Conservation (phyloP, 2,329 filamentous ascomycete species). For the Aureobasidium pullulans region DNA sequence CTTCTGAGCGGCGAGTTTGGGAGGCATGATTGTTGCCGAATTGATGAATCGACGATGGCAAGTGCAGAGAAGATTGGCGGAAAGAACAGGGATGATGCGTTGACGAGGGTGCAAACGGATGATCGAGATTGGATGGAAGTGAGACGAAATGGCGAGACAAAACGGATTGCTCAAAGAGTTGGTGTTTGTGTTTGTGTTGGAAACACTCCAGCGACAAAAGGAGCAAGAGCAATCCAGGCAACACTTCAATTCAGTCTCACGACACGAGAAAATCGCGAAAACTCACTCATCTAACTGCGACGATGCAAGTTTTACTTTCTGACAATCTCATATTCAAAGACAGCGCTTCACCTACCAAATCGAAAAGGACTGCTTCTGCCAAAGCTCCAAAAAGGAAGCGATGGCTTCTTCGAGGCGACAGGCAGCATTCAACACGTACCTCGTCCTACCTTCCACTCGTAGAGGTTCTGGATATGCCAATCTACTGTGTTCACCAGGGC, state of each 20-base stretch:
- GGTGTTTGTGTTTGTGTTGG: background rate
- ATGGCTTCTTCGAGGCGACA: too few relatives aligned
- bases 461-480: too few relatives aligned
- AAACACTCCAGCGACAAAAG: background rate
- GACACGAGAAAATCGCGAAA: background rate
- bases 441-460: too few relatives aligned
- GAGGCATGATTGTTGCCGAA: background rate
- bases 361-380: background rate
- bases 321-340: too few relatives aligned
- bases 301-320: background rate
- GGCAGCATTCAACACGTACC: too few relatives aligned
- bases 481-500: too few relatives aligned
- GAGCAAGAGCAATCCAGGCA: background rate
- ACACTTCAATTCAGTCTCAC: background rate
- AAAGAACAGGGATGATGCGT: background rate
- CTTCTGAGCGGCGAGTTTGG: background rate
- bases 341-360: too few relatives aligned
- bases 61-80: background rate
- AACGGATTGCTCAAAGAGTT: background rate
- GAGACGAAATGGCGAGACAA: background rate
- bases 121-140: background rate
- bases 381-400: background rate
- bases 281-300: background rate
- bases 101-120: background rate
- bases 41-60: background rate